A percentile compares a stretch with the other conserved stretches of the same genome.
phyloP scores from a whole-genome alignment of 2,329 filamentous ascomycete species.

The Colletotrichum sp. region DNA sequence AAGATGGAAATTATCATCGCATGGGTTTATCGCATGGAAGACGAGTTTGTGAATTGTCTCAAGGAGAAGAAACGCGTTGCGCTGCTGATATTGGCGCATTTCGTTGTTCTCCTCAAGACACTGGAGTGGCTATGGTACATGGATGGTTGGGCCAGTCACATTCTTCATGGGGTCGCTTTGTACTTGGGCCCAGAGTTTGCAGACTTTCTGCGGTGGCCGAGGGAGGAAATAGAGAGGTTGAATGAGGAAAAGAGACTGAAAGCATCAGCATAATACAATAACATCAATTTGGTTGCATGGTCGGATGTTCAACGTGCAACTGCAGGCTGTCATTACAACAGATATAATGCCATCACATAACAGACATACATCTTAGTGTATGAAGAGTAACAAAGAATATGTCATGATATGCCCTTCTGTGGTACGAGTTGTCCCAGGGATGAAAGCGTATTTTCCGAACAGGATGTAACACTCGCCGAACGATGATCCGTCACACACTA shows the following conservation, averaged over 20 bases:
- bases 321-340: background rate
- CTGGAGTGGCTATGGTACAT: constrained; percentile 24
- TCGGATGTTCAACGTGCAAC: background rate
- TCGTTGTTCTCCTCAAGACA: constrained; percentile 20
- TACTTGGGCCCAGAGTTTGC: background rate
- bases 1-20: constrained; percentile 16
- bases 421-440: background rate
- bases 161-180: constrained; percentile 4
- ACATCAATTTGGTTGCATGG: background rate
- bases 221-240: constrained; percentile 27
- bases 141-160: constrained; percentile 22
- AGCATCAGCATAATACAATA: background rate
- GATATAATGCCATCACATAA: background rate
- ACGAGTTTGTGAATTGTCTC: constrained; percentile 13
- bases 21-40: constrained; percentile 17
- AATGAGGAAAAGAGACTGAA: background rate
- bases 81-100: constrained; percentile 22
- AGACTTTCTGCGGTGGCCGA: constrained; percentile 22
- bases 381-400: background rate
- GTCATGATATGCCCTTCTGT: background rate
- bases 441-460: background rate
- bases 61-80: constrained; percentile 8
- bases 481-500: background rate
- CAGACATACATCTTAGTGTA: background rate
- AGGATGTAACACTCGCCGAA: background rate